These are phyloP conservation scores for Daldinia decipiens DNA, from an alignment of 495 filamentous ascomycete genomes.

Conservation along the genomic window DNA sequence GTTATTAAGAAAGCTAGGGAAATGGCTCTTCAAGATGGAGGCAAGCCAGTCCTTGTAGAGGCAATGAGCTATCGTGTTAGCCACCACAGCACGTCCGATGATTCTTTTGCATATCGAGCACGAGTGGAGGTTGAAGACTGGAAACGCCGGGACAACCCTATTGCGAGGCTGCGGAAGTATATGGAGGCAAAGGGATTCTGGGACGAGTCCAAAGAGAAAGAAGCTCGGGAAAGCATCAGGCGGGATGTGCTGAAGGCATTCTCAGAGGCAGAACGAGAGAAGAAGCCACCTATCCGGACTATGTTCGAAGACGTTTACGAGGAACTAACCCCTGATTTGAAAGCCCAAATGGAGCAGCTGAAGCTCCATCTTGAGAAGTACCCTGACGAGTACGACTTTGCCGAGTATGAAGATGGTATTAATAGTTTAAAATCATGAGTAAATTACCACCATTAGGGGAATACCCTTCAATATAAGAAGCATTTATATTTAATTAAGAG, in stretches of 20 bases:
- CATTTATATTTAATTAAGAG: neutral
- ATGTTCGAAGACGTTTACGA: slow-evolving; percentile 93
- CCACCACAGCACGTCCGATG: slow-evolving; percentile 97
- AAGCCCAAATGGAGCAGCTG: slow-evolving; percentile 80
- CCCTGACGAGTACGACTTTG: slow-evolving; percentile 91
- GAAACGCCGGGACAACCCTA: slow-evolving; percentile 95
- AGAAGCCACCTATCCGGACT: slow-evolving; percentile 79
- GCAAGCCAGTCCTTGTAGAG: slow-evolving; percentile 86
- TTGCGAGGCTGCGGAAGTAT: slow-evolving; percentile 90
- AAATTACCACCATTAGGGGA: neutral
- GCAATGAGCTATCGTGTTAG: slow-evolving; percentile 98
- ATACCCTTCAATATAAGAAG: neutral
- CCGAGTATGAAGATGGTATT: slow-evolving; percentile 78
- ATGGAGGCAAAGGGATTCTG: slow-evolving; percentile 82
- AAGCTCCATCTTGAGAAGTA: slow-evolving; percentile 82
- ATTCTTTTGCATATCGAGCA: slow-evolving; percentile 95
- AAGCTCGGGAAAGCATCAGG: slow-evolving; percentile 71
- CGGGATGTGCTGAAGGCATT: slow-evolving; percentile 87
- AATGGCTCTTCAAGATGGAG: slow-evolving; percentile 79
- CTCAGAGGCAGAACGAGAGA: slow-evolving; percentile 85
- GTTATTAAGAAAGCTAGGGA: slow-evolving; percentile 80
- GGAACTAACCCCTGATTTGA: slow-evolving; percentile 82
- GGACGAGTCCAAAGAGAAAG: slow-evolving; percentile 85
- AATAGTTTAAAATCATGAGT: slow-evolving; percentile 63
- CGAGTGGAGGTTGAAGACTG: slow-evolving; percentile 96